Evolutionary conservation across 73 alveolate genomes (phyloP).

Genomic region (Tetrahymena elliotti): DNA sequence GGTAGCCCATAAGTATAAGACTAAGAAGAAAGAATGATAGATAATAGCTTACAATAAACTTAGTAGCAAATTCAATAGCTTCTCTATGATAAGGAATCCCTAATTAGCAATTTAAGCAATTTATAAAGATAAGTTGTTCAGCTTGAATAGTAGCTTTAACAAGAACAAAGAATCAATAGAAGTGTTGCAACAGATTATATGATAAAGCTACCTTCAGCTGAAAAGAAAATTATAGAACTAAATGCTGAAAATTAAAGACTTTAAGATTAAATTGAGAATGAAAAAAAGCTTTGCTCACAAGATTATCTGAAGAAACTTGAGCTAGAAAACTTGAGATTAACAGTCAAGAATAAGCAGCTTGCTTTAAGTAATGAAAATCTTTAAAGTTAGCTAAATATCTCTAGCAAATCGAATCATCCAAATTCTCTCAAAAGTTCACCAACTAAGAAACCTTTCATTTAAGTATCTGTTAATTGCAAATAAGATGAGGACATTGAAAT

Average conservation of each 20-base stretch:
- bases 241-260: neutral
- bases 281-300: neutral
- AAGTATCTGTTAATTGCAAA: neutral
- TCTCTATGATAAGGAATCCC: neutral
- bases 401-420: neutral
- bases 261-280: neutral
- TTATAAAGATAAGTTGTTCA: neutral
- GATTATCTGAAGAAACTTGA: neutral
- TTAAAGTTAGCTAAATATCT: neutral
- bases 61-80: neutral
- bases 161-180: neutral
- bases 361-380: neutral
- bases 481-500: neutral
- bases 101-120: neutral
- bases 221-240: neutral
- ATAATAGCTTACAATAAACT: neutral
- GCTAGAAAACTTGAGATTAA: neutral
- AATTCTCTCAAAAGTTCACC: neutral
- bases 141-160: neutral
- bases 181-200: neutral
- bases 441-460: neutral
- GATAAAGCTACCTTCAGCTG: neutral
- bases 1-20: neutral
- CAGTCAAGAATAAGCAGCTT: neutral
- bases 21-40: neutral